phyloP scores from a whole-genome alignment of 2,329 filamentous ascomycete species.

The Ophiocordyceps camponoti-rufipedis region DNA sequence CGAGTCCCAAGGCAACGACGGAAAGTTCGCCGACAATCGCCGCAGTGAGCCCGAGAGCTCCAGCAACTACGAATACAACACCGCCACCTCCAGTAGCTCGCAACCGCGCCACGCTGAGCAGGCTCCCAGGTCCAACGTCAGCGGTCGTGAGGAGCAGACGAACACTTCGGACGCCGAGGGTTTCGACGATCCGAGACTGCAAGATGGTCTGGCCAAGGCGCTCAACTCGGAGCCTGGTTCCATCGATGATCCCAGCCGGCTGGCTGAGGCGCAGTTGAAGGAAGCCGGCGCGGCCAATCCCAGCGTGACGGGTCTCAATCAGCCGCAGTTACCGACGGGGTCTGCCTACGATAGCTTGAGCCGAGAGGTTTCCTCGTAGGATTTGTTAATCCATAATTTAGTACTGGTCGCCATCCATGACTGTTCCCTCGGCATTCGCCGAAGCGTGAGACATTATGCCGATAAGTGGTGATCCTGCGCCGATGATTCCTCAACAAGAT shows the following conservation, averaged over 20 bases:
- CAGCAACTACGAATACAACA: not conserved
- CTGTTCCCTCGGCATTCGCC: too few species aligned
- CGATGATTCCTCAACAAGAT: too few species aligned
- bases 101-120: too few species aligned
- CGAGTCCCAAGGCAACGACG: slow-evolving; percentile 44
- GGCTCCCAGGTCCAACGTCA: slow-evolving; percentile 1
- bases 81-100: slow-evolving; percentile 1
- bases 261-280: slow-evolving; percentile 25
- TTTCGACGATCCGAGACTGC: slow-evolving; percentile 13
- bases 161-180: slow-evolving; percentile 22
- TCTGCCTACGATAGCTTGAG: slow-evolving; percentile 14
- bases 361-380: slow-evolving; percentile 9
- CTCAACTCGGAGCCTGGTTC: slow-evolving; percentile 25
- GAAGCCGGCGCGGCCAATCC: slow-evolving; percentile 7
- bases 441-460: too few species aligned
- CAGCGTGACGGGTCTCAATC: slow-evolving; percentile 9
- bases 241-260: slow-evolving; percentile 25
- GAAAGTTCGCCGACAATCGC: slow-evolving; percentile 42
- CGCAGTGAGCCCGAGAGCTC: slow-evolving; percentile 16
- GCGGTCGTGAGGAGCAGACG: slow-evolving; percentile 14
- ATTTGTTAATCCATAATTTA: not conserved
- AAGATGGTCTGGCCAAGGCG: slow-evolving; percentile 19
- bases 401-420: too few species aligned
- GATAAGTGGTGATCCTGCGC: too few species aligned
- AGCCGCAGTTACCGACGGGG: slow-evolving; percentile 8